Evolutionary conservation across 164 flowering plant species (phyloP).

Genomic region (Piper betle): DNA sequence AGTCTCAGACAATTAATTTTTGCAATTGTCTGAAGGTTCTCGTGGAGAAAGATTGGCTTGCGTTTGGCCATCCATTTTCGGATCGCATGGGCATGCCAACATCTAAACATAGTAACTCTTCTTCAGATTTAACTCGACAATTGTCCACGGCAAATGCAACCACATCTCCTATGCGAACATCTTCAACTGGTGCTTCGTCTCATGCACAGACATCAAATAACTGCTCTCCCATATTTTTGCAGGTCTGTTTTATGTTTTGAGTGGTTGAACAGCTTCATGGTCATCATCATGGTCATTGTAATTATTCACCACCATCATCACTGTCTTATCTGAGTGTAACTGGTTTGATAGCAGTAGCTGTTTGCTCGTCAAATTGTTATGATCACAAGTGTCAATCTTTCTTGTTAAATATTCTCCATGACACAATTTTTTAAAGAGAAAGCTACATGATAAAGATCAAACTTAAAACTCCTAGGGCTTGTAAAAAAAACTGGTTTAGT

Average conservation of each 20-base stretch:
- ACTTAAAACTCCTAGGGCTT: too few relatives aligned
- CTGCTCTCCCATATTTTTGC: conserved; percentile 87
- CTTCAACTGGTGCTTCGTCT: conserved; percentile 42
- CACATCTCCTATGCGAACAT: conserved; percentile 59
- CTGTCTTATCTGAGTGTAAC: too few relatives aligned
- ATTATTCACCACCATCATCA: too few relatives aligned
- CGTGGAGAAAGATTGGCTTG: conserved; percentile 97
- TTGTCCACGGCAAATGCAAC: conserved; percentile 53
- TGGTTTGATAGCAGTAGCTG: too few relatives aligned
- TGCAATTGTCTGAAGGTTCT: conserved; percentile 55
- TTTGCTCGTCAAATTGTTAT: too few relatives aligned
- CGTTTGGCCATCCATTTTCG: conserved; percentile 98
- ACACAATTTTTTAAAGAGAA: too few relatives aligned
- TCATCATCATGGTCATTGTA: too few relatives aligned
- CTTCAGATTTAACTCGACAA: conserved; percentile 60
- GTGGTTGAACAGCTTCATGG: too few relatives aligned
- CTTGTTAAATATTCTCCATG: too few relatives aligned
- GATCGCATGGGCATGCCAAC: conserved; percentile 83
- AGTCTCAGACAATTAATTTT: neutral
- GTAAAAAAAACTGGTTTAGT: too few relatives aligned
- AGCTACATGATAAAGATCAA: too few relatives aligned
- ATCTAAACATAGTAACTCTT: conserved; percentile 30
- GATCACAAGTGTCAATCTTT: too few relatives aligned
- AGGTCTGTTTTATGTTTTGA: conserved; percentile 30
- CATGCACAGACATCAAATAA: conserved; percentile 58